Percentiles rank a stretch among this genome's conserved stretches.
Evolutionary conservation across 75 land plant species (phyloP).

Genomic region (Picea sitchensis): DNA sequence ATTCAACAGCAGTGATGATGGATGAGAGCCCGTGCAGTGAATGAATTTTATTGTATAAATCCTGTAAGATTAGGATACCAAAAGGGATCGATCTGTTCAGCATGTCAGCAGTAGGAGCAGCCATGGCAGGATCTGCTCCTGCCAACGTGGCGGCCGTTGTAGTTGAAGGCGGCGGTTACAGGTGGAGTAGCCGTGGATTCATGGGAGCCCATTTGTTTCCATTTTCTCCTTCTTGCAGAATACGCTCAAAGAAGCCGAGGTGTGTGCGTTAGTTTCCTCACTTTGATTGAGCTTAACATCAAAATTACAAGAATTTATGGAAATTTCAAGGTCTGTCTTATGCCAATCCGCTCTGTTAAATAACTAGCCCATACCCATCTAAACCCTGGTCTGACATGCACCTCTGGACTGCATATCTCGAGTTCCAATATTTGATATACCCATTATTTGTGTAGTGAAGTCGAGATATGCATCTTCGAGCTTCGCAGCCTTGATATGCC

Average conservation of each 20-base stretch:
- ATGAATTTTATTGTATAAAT: too few relatives aligned
- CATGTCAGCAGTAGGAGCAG: slow-evolving; percentile 5
- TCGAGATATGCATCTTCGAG: too few relatives aligned
- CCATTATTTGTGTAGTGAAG: too few relatives aligned
- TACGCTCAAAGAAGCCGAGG: slow-evolving; percentile 5
- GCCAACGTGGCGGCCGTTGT: background rate
- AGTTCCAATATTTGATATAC: too few relatives aligned
- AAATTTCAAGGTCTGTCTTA: too few relatives aligned
- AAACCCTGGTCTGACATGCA: too few relatives aligned
- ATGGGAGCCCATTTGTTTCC: background rate
- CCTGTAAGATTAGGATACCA: background rate
- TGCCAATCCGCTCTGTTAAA: background rate
- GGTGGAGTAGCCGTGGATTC: background rate
- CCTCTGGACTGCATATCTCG: too few relatives aligned
- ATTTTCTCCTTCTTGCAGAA: slow-evolving; percentile 4
- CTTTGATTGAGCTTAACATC: background rate
- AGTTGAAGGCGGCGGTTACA: background rate
- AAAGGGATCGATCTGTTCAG: background rate
- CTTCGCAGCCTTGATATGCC: too few relatives aligned
- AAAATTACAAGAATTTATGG: background rate
- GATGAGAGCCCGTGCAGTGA: too few relatives aligned
- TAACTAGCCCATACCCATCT: too few relatives aligned
- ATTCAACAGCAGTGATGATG: too few relatives aligned
- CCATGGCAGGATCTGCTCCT: background rate
- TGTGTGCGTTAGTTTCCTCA: background rate